phyloP scores from a whole-genome alignment of 2,329 filamentous ascomycete genomes.

The Purpureocillium lavendulum region DNA sequence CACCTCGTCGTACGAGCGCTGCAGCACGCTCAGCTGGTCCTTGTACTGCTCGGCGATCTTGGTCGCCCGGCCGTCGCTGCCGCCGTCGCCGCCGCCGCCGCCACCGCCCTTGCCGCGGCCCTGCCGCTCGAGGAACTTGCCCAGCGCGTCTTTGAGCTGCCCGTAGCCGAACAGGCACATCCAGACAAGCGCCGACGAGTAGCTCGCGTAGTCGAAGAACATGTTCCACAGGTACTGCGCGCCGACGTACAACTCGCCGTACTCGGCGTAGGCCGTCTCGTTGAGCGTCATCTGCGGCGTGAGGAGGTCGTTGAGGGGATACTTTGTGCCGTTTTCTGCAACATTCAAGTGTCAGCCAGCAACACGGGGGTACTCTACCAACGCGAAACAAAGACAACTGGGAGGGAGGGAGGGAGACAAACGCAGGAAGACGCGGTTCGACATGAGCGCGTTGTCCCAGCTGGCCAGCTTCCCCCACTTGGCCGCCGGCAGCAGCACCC shows the following conservation, averaged over 20 bases:
- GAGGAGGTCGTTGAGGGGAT: conserved; percentile 23
- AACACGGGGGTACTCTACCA: too few species aligned
- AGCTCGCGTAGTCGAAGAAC: conserved; percentile 53
- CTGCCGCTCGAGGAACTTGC: conserved; percentile 30
- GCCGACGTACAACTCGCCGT: conserved; percentile 49
- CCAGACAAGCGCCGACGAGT: conserved; percentile 50
- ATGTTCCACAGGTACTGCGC: conserved; percentile 48
- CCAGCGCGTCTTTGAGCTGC: conserved; percentile 35
- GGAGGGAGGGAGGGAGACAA: not conserved
- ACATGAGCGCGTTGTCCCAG: conserved; percentile 48
- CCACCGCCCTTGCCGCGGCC: conserved; percentile 15
- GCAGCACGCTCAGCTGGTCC: conserved; percentile 51
- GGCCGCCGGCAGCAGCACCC: conserved; percentile 49
- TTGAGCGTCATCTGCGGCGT: conserved; percentile 33
- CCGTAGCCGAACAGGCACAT: conserved; percentile 46
- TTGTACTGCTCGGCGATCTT: conserved; percentile 46
- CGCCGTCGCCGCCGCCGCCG: too few species aligned
- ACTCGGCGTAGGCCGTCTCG: conserved; percentile 34
- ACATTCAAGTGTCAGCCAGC: not conserved
- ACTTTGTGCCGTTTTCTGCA: conserved; percentile 21
- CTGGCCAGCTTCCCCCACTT: conserved; percentile 47
- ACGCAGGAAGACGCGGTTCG: conserved; percentile 41
- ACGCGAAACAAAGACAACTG: too few species aligned
- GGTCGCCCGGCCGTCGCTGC: not conserved
- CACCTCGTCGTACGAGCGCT: conserved; percentile 48